Evolutionary conservation across 768 basidiomycete genomes (phyloP), one percentile per base, ranked within the genome.

Genomic region (Agaricus blazei): DNA sequence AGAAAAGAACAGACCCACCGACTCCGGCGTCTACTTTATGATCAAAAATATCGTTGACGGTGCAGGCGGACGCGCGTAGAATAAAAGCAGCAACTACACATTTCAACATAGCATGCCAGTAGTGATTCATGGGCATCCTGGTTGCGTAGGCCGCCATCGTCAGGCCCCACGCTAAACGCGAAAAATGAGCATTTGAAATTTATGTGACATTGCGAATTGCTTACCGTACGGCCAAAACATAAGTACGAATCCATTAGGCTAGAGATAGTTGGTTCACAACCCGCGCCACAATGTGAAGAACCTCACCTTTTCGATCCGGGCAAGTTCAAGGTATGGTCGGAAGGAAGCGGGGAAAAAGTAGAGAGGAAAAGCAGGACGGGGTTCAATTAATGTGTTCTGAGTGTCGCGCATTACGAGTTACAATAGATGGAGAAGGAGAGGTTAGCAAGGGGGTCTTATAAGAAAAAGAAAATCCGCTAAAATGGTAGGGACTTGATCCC

Each of bases 21-120:
- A 83, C 79, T 49, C 74, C 75, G 27, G 75, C 77, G 61, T 83
- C 81, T 61, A 80, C 68, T 24, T 78, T 61, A 11, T 75, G 71
- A 62, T 83, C 81, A 51, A 79, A 75, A 15, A 83, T 81, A 56
- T 83, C 81, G 56, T 83, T 82, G 31, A 81, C 67, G 2, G 80
- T 79, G 59, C 80, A 81, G 1, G 79, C 81, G 1, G 80, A 78
- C 51, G 75, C 67, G 31, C 75, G 74, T 31, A 80, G 44, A 29
- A 67, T 48, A 56, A 79, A 73, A 1, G 78, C 75, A 3, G 68
- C 70, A 29, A 76, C 47, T 2, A 75, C 59, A 53, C 66, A 75
- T 43, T 71, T 67, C 7, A 68, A 37, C 8, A 79, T 60, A 46
- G 67, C 54, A 6, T 59, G 26, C 26, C 59, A 57, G 53, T 79